Evolutionary conservation across 1,284 basidiomycete genomes (phyloP), one percentile per base, ranked within the genome.

Genomic region (Filobasidium uniguttulatum): DNA sequence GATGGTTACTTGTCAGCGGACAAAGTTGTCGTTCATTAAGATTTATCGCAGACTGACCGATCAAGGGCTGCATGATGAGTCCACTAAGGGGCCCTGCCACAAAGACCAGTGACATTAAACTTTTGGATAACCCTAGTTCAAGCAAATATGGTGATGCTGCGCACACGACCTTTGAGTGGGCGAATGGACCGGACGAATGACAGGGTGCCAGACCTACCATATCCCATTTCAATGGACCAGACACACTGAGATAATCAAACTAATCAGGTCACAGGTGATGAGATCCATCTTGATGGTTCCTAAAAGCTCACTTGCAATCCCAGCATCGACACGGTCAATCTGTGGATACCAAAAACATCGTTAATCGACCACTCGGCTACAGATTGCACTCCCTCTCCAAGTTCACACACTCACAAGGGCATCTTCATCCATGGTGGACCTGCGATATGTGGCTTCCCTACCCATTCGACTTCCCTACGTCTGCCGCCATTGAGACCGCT

Each of bases 1-100:
- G 6, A 17, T 19, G 17, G 9, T 17, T 7, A n/a, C 2, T 15
- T n/a, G 17, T 9, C 37, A 40, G 37, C 29, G 26, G 40, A 19
- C 19, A 33, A 20, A 10, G 28, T 50, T 25, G 25, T 25, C 22
- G 4, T 33, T 36, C 15, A 35, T 14, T n/a, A 49, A 28, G 14
- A 6, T 45, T n/a, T 17, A 35, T 12, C 17, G 33, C 46, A 14
- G 33, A 55, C 63, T 22, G 52, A 69, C 77, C 89, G 57, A 97
- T 84, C 44, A 94, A 65, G 0, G 93, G 93, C 64, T 97, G 93
- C 57, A 93, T 83, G 38, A 97, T 73, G 14, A 97, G 75, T 1
- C 93, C 93, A 0, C 84, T 85, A 2, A 97, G 68, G 0, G 93
- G 93, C 0, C 90, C 93, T 0, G 93, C 93, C 29, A 97, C 75